Evolutionary conservation across 1,284 basidiomycete genomes (phyloP).

Genomic region (Cerrena zonata): DNA sequence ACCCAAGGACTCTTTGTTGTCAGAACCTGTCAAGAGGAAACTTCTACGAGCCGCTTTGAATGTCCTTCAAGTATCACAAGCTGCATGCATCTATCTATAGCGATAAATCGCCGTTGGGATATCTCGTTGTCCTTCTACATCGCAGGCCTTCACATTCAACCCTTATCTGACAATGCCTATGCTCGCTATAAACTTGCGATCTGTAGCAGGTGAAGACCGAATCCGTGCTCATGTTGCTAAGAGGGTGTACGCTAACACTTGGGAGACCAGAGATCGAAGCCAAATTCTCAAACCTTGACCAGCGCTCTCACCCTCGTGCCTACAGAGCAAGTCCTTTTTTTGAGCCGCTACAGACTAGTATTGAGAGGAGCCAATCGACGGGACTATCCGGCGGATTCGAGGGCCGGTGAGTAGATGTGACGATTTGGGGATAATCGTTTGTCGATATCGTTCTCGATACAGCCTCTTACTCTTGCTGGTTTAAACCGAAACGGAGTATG

Average conservation of each 20-base stretch:
- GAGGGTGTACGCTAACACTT: conserved; percentile 89
- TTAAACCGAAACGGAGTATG: too few relatives aligned
- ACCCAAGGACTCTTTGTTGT: too few relatives aligned
- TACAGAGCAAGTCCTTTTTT: conserved; percentile 63
- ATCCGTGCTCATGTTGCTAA: conserved; percentile 88
- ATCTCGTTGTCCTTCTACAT: conserved; percentile 89
- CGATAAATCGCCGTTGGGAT: conserved; percentile 88
- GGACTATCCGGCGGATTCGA: conserved; percentile 92
- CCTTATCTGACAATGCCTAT: conserved; percentile 83
- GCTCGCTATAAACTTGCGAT: conserved; percentile 56
- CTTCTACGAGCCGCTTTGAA: conserved; percentile 96
- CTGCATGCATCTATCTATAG: conserved; percentile 97
- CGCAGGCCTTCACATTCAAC: conserved; percentile 95
- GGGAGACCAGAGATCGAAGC: conserved; percentile 80
- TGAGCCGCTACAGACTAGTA: conserved; percentile 26
- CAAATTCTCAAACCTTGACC: conserved; percentile 83
- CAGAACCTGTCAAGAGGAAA: conserved; percentile 92
- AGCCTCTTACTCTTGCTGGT: too few relatives aligned
- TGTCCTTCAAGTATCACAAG: conserved; percentile 95
- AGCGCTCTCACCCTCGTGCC: conserved; percentile 86
- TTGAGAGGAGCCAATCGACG: conserved; percentile 90
- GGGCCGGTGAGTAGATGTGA: conserved; percentile 72
- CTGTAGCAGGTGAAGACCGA: conserved; percentile 80
- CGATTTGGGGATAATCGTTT: conserved; percentile 29
- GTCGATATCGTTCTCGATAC: too few relatives aligned